Percentiles rank a stretch among this genome's conserved stretches.
phyloP scores from a whole-genome alignment of 768 basidiomycete genomes.

The Podaxis mareebaensis region DNA sequence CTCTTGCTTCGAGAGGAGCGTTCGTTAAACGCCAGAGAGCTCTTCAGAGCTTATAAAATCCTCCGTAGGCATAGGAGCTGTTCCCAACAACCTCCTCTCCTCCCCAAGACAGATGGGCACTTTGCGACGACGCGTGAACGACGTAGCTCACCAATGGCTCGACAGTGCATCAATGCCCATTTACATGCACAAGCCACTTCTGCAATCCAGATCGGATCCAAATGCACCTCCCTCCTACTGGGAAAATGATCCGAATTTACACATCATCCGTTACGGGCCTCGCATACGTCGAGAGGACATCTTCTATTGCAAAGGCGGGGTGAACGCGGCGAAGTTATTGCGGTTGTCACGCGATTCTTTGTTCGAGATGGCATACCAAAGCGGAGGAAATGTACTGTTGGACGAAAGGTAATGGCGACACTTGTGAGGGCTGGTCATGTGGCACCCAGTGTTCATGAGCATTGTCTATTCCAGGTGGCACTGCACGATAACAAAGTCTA shows the following conservation, averaged over 20 bases:
- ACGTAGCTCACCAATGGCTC: background rate
- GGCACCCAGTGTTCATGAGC: background rate
- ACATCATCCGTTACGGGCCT: conserved; percentile 16
- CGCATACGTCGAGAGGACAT: conserved; percentile 14
- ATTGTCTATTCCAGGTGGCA: conserved; percentile 1
- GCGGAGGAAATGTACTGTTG: conserved; percentile 17
- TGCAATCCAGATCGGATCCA: conserved; percentile 1
- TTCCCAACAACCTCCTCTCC: background rate
- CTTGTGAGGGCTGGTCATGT: background rate
- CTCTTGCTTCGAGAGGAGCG: background rate
- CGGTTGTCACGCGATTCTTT: conserved; percentile 17
- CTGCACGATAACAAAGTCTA: conserved; percentile 4
- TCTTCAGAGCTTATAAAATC: background rate
- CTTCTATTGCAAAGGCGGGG: conserved; percentile 21
- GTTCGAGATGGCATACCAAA: conserved; percentile 14
- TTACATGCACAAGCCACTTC: background rate
- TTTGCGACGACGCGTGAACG: background rate
- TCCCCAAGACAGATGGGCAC: background rate
- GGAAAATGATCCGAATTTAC: conserved; percentile 5
- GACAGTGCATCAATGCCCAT: background rate
- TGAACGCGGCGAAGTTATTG: conserved; percentile 17
- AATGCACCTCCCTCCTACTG: conserved; percentile 11
- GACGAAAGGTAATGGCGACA: conserved; percentile 15
- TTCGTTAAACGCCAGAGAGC: background rate
- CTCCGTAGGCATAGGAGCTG: background rate